phyloP scores from a whole-genome alignment of 495 filamentous ascomycete genomes.

The Neurospora cerealis region DNA sequence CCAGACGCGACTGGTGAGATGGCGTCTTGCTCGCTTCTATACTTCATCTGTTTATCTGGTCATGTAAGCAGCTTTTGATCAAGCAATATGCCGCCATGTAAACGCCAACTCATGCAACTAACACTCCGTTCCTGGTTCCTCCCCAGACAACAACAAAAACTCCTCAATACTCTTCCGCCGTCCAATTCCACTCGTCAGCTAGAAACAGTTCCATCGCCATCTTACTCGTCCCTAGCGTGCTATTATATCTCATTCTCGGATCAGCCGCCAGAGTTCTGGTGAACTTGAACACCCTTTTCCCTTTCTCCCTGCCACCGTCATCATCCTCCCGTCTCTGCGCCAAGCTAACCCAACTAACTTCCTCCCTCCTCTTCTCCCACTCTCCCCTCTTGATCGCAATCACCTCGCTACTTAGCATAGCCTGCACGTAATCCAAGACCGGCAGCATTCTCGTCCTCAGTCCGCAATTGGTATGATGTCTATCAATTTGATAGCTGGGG shows the following conservation, averaged over 20 bases:
- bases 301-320: constrained; percentile 2
- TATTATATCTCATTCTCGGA: constrained; percentile 29
- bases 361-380: constrained; percentile 33
- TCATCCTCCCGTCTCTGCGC: neutral
- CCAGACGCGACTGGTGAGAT: neutral
- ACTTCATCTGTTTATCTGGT: neutral
- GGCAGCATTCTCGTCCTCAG: constrained; percentile 57
- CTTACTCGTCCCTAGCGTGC: constrained; percentile 28
- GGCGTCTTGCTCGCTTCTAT: neutral
- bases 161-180: constrained; percentile 27
- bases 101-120: neutral
- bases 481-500: constrained; percentile 72
- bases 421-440: constrained; percentile 55
- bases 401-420: constrained; percentile 30
- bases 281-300: constrained; percentile 27
- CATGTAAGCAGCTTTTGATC: neutral
- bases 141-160: neutral
- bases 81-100: neutral
- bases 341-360: constrained; percentile 20
- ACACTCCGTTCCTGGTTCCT: neutral
- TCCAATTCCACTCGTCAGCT: constrained; percentile 51
- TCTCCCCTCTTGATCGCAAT: constrained; percentile 35
- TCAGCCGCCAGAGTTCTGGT: constrained; percentile 29
- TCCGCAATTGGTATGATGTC: constrained; percentile 68
- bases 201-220: constrained; percentile 46